phyloP scores from a whole-genome alignment of 352 stramenopile genomes.

The Pythium guiyangense region DNA sequence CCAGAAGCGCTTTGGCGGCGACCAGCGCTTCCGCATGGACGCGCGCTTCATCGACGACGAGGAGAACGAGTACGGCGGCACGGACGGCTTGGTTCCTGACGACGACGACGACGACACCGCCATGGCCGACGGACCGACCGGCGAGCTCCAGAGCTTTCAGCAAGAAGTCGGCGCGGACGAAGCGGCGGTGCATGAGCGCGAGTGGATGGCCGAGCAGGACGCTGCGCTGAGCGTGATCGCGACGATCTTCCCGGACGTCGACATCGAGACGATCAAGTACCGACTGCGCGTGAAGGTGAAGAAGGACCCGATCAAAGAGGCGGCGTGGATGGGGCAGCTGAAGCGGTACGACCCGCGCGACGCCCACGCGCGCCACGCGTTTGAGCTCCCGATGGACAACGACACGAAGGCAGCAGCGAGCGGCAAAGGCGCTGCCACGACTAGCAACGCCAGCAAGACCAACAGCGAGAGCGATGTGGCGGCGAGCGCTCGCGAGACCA shows the following conservation, averaged over 20 bases:
- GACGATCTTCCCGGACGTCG: constrained; percentile 59
- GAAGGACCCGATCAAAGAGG: constrained; percentile 66
- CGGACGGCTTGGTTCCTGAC: constrained; percentile 21
- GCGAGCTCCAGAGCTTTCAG: constrained; percentile 45
- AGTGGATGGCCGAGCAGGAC: constrained; percentile 50
- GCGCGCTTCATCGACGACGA: constrained; percentile 69
- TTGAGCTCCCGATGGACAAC: constrained; percentile 41
- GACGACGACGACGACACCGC: constrained; percentile 21
- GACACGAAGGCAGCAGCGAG: constrained; percentile 11
- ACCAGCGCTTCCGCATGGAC: constrained; percentile 76
- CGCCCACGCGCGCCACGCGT: constrained; percentile 30
- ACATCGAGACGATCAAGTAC: constrained; percentile 59
- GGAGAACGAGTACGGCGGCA: constrained; percentile 52
- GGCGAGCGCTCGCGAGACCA: constrained; percentile 26
- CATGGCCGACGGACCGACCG: constrained; percentile 13
- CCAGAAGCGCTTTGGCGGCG: constrained; percentile 74
- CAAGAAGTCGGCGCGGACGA: constrained; percentile 32
- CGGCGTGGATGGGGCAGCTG: constrained; percentile 73
- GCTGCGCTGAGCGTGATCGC: constrained; percentile 45
- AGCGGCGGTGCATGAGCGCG: constrained; percentile 29
- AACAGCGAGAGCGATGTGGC: constrained; percentile 5
- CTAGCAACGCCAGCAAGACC: constrained; percentile 8
- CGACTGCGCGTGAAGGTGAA: constrained; percentile 34
- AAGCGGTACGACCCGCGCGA: constrained; percentile 67
- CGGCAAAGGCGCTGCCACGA: constrained; percentile 16